A percentile compares a stretch with the other conserved stretches of the same genome.
Evolutionary conservation across 1,284 basidiomycete genomes (phyloP).

Genomic region (Laetiporus sulphureus): DNA sequence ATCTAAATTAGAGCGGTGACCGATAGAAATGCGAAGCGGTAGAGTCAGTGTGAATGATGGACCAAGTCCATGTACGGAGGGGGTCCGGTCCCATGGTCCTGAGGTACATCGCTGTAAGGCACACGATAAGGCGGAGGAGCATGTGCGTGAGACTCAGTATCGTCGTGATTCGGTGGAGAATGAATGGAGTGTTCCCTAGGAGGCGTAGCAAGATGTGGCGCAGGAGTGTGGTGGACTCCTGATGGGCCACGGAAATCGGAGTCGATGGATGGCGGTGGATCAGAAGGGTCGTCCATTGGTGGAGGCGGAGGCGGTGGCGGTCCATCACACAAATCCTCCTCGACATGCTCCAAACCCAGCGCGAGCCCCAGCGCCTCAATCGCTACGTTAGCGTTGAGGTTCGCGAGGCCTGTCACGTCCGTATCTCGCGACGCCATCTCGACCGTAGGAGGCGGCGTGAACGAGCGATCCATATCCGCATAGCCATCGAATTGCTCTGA

Average conservation of each 20-base stretch:
- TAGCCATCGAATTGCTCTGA: constrained; percentile 75
- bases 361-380: constrained; percentile 55
- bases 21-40: not conserved
- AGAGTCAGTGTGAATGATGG: constrained; percentile 10
- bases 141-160: constrained; percentile 25
- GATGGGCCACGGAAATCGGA: constrained; percentile 64
- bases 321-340: constrained; percentile 17
- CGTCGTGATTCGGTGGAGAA: constrained; percentile 5
- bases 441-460: constrained; percentile 62
- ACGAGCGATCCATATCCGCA: constrained; percentile 45
- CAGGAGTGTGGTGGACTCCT: constrained; percentile 34
- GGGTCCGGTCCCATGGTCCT: constrained; percentile 30
- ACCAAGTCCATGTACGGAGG: constrained; percentile 39
- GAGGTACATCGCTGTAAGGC: constrained; percentile 32
- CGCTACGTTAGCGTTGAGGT: constrained; percentile 45
- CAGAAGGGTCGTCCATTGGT: constrained; percentile 82
- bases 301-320: constrained; percentile 51
- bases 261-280: constrained; percentile 78
- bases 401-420: constrained; percentile 57
- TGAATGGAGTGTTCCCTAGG: constrained; percentile 16
- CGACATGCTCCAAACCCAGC: constrained; percentile 50
- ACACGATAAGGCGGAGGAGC: constrained; percentile 50
- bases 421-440: constrained; percentile 65
- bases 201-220: constrained; percentile 33
- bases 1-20: not conserved